Evolutionary conservation across 2,329 filamentous ascomycete genomes (phyloP).

Genomic region (Trichoderma hamatum): DNA sequence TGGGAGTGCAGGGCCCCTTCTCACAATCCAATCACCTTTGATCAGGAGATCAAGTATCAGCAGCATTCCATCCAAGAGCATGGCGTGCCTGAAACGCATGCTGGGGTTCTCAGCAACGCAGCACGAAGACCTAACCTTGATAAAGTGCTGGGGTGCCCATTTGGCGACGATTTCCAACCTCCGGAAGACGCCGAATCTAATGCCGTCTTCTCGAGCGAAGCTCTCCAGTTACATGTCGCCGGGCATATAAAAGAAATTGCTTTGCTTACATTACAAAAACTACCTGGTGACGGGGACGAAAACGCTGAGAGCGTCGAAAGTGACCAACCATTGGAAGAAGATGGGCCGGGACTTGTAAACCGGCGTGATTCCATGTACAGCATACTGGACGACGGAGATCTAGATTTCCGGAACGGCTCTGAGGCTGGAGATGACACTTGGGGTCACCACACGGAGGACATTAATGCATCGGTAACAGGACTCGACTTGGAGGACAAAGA

Average conservation of each 20-base stretch:
- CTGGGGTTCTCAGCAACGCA: neutral
- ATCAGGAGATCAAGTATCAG: conserved; percentile 11
- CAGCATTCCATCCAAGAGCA: conserved; percentile 13
- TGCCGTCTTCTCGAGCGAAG: conserved; percentile 2
- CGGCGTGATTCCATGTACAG: conserved; percentile 5
- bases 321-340: neutral
- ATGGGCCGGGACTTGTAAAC: neutral
- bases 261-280: conserved; percentile 8
- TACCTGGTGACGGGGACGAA: neutral
- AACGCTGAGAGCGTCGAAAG: neutral
- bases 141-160: neutral
- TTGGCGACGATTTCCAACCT: conserved; percentile 5
- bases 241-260: conserved; percentile 5
- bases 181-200: neutral
- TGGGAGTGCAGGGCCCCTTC: conserved; percentile 12
- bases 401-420: neutral
- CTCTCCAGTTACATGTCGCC: conserved; percentile 8
- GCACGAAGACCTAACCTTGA: neutral
- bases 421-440: neutral
- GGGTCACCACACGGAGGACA: neutral
- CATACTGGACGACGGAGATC: neutral
- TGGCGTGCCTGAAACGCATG: neutral
- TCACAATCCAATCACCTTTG: neutral
- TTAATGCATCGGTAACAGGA: neutral
- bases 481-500: conserved; percentile 9